Conservation (phyloP, 352 stramenopile species). For the Pythium angustatum region DNA sequence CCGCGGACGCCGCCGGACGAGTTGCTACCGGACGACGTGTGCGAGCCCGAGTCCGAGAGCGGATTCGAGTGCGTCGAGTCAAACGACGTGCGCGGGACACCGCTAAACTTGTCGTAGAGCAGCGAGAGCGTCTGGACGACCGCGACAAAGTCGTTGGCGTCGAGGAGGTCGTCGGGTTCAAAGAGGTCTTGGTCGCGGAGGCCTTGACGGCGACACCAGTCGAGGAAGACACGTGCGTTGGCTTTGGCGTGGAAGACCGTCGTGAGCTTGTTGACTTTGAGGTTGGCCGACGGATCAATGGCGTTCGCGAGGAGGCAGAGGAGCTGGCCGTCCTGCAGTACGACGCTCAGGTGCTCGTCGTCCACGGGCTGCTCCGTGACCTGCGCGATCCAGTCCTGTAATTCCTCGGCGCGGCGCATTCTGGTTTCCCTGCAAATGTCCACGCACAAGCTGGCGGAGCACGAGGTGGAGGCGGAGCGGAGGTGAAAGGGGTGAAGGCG, state of each 20-base stretch:
- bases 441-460: background rate
- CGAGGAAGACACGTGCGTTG: constrained; percentile 82
- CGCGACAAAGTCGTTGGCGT: constrained; percentile 56
- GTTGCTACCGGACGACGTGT: constrained; percentile 60
- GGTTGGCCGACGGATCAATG: constrained; percentile 66
- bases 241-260: constrained; percentile 88
- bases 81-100: constrained; percentile 39
- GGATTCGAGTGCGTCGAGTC: constrained; percentile 55
- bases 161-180: constrained; percentile 74
- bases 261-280: constrained; percentile 89
- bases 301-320: constrained; percentile 85
- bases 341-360: constrained; percentile 75
- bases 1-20: constrained; percentile 41
- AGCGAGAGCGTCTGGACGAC: constrained; percentile 82
- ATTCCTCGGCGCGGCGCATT: constrained; percentile 75
- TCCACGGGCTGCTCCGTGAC: constrained; percentile 71
- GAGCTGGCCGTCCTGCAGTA: constrained; percentile 85
- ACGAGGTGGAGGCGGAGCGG: background rate
- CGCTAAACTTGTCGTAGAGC: constrained; percentile 82
- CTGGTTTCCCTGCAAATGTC: background rate
- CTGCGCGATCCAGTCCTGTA: constrained; percentile 85
- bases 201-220: constrained; percentile 76
- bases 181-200: constrained; percentile 78
- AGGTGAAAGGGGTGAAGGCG: too few relatives aligned
- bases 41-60: constrained; percentile 69